Base-by-base conservation (phyloP, 1,284 basidiomycete species). In the Austroboletus rostrupii region DNA sequence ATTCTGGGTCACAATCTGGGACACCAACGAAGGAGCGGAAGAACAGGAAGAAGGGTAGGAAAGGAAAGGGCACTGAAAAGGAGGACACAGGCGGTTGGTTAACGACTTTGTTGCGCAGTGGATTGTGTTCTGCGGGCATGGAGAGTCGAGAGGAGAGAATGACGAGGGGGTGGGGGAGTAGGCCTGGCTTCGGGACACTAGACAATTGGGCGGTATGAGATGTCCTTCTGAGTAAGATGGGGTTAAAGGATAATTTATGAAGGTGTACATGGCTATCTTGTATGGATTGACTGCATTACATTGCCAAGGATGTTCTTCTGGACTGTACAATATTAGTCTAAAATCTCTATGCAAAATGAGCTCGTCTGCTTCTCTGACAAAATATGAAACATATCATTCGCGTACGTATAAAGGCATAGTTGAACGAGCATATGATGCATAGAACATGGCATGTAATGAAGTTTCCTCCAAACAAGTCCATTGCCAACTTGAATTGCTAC, bases 181-280 rank as follows among this genome's bases (percentile, higher is more conserved):
- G 64, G 44, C 68, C 76, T 55, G 72, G 73, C 45, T 73, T 70
- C 56, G 75, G 76, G 35, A 69, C 68, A 29, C 58, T 79, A 44
- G 81, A 82, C 56, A 81, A 83, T 31, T 85, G 83, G 82, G 72
- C 74, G 38, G 64, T 81, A 33, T 84, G 57, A 53, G 38, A 36
- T 20, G 13, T 31, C n/a, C 17, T 47, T 10, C 36, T 46, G 38
- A 47, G 49, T 38, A 33, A 19, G 32, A 17, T 16, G 8, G 21
- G 26, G 28, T 38, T 5, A 17, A 17, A 35, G 31, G 46, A 37
- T 66, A 56, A 64, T n/a, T 61, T 66, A 58, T 57, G 13, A 31
- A 36, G 29, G 11, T 50, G 60, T 62, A 48, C 47, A 32, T 42
- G 12, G 16, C 11, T 49, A 17, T 52, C 14, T 52, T 43, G 20